phyloP scores from a whole-genome alignment of 1,284 basidiomycete species.

The Trametes versicolor region DNA sequence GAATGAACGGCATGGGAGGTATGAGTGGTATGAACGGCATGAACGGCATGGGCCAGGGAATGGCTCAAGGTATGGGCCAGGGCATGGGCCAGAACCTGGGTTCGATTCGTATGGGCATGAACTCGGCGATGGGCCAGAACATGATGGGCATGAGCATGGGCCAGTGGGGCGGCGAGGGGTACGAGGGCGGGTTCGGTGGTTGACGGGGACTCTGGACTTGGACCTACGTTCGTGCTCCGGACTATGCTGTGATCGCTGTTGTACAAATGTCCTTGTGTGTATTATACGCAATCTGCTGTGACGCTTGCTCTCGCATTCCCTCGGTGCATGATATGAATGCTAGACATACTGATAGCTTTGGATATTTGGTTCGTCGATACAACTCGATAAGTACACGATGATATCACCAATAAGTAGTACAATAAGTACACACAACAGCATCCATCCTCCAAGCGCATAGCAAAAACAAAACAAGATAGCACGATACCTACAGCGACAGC shows the following conservation, averaged over 20 bases:
- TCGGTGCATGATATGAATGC: background rate
- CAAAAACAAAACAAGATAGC: background rate
- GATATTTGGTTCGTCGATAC: no score
- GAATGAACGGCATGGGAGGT: conserved; percentile 2
- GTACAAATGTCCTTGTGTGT: background rate
- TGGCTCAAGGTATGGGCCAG: conserved; percentile 36
- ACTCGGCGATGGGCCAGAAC: conserved; percentile 32
- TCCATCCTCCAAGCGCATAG: no score
- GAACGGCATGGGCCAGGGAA: conserved; percentile 39
- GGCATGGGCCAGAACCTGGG: conserved; percentile 43
- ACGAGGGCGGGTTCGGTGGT: conserved; percentile 33
- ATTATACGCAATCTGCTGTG: background rate
- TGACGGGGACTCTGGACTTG: conserved; percentile 12
- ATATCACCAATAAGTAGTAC: no score
- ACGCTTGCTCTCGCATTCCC: background rate
- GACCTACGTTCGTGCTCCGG: background rate
- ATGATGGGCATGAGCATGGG: conserved; percentile 39
- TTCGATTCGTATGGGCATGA: conserved; percentile 42
- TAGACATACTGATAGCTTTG: no score
- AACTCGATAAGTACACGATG: no score
- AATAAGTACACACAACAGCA: no score
- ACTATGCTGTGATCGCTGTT: background rate
- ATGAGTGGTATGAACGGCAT: conserved; percentile 24
- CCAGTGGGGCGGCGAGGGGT: conserved; percentile 38
- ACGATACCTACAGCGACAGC: background rate